A percentile compares a stretch with the other conserved stretches of the same genome.
Evolutionary conservation across 495 filamentous ascomycete species (phyloP).

Genomic region (Aspergillus bertholletiae): DNA sequence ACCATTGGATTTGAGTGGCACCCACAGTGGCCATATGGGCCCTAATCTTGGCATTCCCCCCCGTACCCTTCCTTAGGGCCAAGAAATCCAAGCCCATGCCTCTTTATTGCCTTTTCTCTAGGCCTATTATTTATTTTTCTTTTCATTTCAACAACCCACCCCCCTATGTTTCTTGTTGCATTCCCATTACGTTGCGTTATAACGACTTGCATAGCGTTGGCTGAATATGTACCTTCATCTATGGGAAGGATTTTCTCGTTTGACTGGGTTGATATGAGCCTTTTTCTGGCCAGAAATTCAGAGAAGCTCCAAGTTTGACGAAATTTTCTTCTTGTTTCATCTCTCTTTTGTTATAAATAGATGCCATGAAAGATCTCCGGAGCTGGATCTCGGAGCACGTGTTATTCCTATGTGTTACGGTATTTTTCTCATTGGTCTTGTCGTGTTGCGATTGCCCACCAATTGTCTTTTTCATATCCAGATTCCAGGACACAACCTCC

Average conservation of each 20-base stretch:
- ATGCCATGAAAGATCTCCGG: slow-evolving; percentile 21
- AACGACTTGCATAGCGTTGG: slow-evolving; percentile 48
- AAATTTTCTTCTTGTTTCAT: slow-evolving; percentile 8
- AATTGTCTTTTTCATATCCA: slow-evolving; percentile 97
- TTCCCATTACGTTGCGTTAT: no score
- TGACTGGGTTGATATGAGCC: slow-evolving; percentile 16
- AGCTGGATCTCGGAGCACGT: slow-evolving; percentile 33
- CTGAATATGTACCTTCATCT: slow-evolving; percentile 41
- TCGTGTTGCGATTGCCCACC: slow-evolving; percentile 74
- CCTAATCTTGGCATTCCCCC: slow-evolving; percentile 36
- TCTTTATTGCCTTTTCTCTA: slow-evolving; percentile 11
- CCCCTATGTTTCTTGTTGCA: no score
- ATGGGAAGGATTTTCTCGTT: slow-evolving; percentile 31
- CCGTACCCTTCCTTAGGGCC: slow-evolving; percentile 36
- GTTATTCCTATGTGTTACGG: slow-evolving; percentile 9
- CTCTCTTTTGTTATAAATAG: neutral
- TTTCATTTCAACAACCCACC: no score
- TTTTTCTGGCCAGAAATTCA: slow-evolving; percentile 13
- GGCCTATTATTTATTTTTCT: slow-evolving; percentile 9
- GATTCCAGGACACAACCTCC: slow-evolving; percentile 73
- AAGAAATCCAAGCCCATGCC: slow-evolving; percentile 23
- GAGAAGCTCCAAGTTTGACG: slow-evolving; percentile 5
- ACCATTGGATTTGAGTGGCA: slow-evolving; percentile 29
- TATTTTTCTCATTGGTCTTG: slow-evolving; percentile 9
- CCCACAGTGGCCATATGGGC: slow-evolving; percentile 28